Evolutionary conservation across 2,329 filamentous ascomycete species (phyloP).

Genomic region (Alternaria brassicae): DNA sequence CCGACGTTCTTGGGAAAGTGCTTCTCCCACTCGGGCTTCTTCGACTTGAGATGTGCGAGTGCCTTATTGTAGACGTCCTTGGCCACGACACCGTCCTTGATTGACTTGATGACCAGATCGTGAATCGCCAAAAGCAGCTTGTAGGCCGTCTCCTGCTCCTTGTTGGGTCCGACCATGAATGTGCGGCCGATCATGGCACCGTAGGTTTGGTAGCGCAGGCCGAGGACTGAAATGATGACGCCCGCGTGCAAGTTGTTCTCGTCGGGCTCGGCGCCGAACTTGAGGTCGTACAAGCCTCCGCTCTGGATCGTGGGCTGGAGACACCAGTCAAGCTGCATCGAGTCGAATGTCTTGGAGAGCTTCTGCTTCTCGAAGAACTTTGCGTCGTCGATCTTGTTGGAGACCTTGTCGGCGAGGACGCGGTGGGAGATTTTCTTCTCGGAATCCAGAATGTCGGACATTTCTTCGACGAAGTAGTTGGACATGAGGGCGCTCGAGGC

Average conservation of each 20-base stretch:
- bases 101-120: constrained; percentile 86
- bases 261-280: constrained; percentile 78
- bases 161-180: constrained; percentile 96
- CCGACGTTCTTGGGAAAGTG: constrained; percentile 94
- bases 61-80: constrained; percentile 96
- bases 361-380: constrained; percentile 93
- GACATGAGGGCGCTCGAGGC: constrained; percentile 95
- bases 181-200: constrained; percentile 91
- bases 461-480: constrained; percentile 96
- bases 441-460: constrained; percentile 93
- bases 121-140: constrained; percentile 85
- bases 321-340: constrained; percentile 90
- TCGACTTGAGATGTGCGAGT: constrained; percentile 77
- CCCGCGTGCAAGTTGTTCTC: constrained; percentile 84
- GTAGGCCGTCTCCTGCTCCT: constrained; percentile 93
- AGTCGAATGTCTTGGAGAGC: constrained; percentile 85
- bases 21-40: constrained; percentile 94
- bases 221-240: constrained; percentile 91
- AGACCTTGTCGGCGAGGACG: constrained; percentile 82
- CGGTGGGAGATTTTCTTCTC: constrained; percentile 98
- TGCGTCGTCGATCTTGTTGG: constrained; percentile 87
- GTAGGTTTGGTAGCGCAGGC: constrained; percentile 94
- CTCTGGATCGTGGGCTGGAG: constrained; percentile 91
- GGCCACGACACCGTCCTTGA: constrained; percentile 82
- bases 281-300: constrained; percentile 92